Conservation (phyloP, 1,284 basidiomycete species). For the Hemileia vastatrix region DNA sequence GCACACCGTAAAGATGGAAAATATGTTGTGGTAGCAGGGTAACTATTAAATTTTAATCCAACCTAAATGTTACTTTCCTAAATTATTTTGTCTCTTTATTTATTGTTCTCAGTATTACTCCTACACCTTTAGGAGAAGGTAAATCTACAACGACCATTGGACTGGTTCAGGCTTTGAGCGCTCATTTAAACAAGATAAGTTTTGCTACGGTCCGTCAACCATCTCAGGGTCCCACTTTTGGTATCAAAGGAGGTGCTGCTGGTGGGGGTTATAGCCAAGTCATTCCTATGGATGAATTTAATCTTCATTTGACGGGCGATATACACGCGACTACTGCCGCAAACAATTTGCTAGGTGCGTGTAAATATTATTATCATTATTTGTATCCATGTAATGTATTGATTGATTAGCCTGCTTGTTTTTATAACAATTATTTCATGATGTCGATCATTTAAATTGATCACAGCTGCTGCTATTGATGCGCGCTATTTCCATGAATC, state of each 20-base stretch:
- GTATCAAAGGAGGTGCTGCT: slow-evolving; percentile 98
- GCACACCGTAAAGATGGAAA: slow-evolving; percentile 82
- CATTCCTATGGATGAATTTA: slow-evolving; percentile 99
- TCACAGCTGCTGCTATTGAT: slow-evolving; percentile 79
- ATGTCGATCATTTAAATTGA: slow-evolving; percentile 10
- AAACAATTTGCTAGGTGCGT: slow-evolving; percentile 87
- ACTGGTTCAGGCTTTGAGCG: slow-evolving; percentile 89
- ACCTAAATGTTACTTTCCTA: not conserved
- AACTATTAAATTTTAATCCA: slow-evolving; percentile 19
- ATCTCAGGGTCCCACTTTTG: slow-evolving; percentile 96
- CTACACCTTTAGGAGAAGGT: slow-evolving; percentile 93
- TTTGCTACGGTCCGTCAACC: slow-evolving; percentile 99
- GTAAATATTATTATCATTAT: slow-evolving; percentile 23
- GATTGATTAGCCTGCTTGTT: not conserved
- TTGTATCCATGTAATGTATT: not conserved
- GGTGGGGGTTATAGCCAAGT: slow-evolving; percentile 98
- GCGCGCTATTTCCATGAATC: slow-evolving; percentile 97
- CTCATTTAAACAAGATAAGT: slow-evolving; percentile 79
- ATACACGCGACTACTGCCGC: slow-evolving; percentile 97
- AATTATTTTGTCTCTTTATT: not conserved
- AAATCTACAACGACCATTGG: slow-evolving; percentile 99
- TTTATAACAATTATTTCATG: slow-evolving; percentile 1
- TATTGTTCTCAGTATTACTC: slow-evolving; percentile 65
- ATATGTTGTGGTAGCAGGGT: slow-evolving; percentile 92
- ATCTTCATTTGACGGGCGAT: slow-evolving; percentile 91